Percentiles rank a stretch among this genome's conserved stretches.
Conservation (phyloP, 2,329 filamentous ascomycete genomes). For the Claviceps humidiphila region DNA sequence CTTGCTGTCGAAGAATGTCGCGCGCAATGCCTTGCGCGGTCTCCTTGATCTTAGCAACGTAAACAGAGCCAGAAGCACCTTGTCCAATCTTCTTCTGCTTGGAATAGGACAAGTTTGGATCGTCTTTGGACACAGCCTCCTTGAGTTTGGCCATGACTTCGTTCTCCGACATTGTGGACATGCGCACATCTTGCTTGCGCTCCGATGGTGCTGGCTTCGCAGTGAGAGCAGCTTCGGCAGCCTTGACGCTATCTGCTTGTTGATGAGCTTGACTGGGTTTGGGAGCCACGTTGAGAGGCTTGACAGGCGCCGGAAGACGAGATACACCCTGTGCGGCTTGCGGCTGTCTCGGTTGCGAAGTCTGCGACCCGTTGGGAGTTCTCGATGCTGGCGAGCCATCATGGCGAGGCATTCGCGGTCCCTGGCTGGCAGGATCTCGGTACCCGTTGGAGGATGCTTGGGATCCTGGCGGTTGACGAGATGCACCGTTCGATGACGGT, state of each 20-base stretch:
- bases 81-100: constrained; percentile 99
- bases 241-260: constrained; percentile 60
- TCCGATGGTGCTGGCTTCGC: constrained; percentile 62
- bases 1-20: constrained; percentile 66
- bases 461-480: constrained; percentile 32
- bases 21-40: constrained; percentile 74
- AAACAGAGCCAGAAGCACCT: constrained; percentile 93
- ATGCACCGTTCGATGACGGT: constrained; percentile 27
- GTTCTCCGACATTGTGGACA: constrained; percentile 95
- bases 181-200: constrained; percentile 83
- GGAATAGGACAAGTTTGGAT: constrained; percentile 87
- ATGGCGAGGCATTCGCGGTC: constrained; percentile 31
- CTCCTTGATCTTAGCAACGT: constrained; percentile 91
- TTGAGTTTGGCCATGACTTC: constrained; percentile 95
- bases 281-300: constrained; percentile 64
- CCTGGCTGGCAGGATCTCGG: constrained; percentile 27
- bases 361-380: constrained; percentile 40
- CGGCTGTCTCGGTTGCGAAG: constrained; percentile 33
- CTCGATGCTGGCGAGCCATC: constrained; percentile 41
- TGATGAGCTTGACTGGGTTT: constrained; percentile 41
- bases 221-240: constrained; percentile 78
- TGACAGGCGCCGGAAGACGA: constrained; percentile 51
- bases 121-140: constrained; percentile 89
- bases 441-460: constrained; percentile 37
- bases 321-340: constrained; percentile 30